These are phyloP conservation scores for Cytospora piceicola DNA, from an alignment of 2,329 filamentous ascomycete species.

Conservation along the genomic window DNA sequence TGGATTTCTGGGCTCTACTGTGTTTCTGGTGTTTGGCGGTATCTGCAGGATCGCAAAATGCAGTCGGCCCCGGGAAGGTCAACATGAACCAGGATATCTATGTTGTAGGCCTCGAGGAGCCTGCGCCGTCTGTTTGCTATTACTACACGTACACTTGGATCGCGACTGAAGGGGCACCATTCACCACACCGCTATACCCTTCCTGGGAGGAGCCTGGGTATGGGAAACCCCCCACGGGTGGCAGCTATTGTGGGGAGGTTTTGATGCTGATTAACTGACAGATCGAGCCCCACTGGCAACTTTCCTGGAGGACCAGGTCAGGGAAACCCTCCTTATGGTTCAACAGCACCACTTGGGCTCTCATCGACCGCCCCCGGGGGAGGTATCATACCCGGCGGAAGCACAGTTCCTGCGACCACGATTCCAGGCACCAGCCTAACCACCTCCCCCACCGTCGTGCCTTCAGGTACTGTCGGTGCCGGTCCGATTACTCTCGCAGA, in stretches of 20 bases:
- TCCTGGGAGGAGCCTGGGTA: not conserved
- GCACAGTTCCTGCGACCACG: not conserved
- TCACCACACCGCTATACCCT: not conserved
- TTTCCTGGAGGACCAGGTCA: too few species aligned
- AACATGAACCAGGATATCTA: not conserved
- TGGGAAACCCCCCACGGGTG: not conserved
- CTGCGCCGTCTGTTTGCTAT: conserved; percentile 4
- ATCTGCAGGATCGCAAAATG: not conserved
- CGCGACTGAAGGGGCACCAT: not conserved
- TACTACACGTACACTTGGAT: not conserved
- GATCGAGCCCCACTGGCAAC: not conserved
- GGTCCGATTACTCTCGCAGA: not conserved
- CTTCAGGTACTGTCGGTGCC: not conserved
- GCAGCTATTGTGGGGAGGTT: not conserved
- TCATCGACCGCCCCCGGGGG: not conserved
- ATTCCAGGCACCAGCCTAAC: not conserved
- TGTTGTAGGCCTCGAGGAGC: not conserved
- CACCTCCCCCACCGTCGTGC: not conserved
- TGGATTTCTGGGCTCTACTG: conserved; percentile 12
- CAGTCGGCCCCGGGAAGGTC: not conserved
- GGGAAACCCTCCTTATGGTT: not conserved
- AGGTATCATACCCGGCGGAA: not conserved
- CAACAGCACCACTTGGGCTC: not conserved
- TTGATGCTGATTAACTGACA: not conserved
- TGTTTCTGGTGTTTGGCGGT: conserved; percentile 9